Conservation (phyloP, 371 early-diverging fungal genomes). For the Rhizopus stolonifer region DNA sequence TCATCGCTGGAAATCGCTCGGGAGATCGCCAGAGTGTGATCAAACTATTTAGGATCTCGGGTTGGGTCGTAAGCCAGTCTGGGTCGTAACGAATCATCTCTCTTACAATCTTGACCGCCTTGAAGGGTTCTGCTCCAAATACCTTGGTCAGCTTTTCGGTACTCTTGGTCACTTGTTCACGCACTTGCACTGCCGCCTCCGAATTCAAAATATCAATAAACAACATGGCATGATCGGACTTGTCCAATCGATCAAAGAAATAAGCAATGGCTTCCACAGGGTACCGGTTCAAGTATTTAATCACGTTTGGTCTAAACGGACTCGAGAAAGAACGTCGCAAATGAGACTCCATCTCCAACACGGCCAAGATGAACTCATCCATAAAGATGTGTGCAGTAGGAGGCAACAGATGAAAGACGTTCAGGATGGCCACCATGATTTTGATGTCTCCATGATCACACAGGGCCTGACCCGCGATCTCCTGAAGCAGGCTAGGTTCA, state of each 20-base stretch:
- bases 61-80: slow-evolving; percentile 57
- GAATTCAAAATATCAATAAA: slow-evolving; percentile 70
- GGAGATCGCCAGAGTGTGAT: slow-evolving; percentile 57
- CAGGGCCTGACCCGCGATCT: slow-evolving; percentile 78
- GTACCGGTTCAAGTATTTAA: slow-evolving; percentile 88
- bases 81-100: slow-evolving; percentile 58
- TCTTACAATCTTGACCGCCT: slow-evolving; percentile 67
- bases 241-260: slow-evolving; percentile 75
- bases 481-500: slow-evolving; percentile 77
- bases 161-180: slow-evolving; percentile 67
- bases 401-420: slow-evolving; percentile 92
- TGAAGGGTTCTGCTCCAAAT: slow-evolving; percentile 31
- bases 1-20: slow-evolving; percentile 49
- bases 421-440: slow-evolving; percentile 91
- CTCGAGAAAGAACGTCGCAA: slow-evolving; percentile 82
- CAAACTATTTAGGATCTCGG: slow-evolving; percentile 52
- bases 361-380: slow-evolving; percentile 83
- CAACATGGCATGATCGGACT: slow-evolving; percentile 57
- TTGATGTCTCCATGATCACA: slow-evolving; percentile 88
- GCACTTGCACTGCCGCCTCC: slow-evolving; percentile 67
- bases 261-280: slow-evolving; percentile 81
- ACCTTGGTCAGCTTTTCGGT: slow-evolving; percentile 56
- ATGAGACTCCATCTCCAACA: slow-evolving; percentile 81
- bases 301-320: slow-evolving; percentile 90
- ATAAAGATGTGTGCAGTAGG: slow-evolving; percentile 90